Base-by-base conservation (phyloP, 345 rosid genomes). In the Theobroma cacao region DNA sequence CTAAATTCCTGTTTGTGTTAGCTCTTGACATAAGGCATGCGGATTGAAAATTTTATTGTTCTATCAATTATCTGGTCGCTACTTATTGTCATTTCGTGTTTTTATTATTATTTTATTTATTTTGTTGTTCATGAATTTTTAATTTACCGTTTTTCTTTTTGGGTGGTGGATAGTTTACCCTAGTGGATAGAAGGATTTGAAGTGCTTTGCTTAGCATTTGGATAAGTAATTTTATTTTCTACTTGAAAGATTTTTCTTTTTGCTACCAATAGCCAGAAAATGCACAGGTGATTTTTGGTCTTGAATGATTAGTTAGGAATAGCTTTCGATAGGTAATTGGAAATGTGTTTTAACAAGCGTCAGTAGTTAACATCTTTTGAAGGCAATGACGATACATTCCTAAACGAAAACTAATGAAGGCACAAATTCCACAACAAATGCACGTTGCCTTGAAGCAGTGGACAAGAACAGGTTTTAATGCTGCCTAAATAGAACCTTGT, bases 141-240 rank as follows among this genome's bases (percentile, higher is more conserved):
- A 2, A 15, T 33, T 4, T 4, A 50, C 24, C 18, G 14, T 12
- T 33, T 31, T 20, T 60, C 13, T 50, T 72, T 31, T 40, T 72
- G 30, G 61, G 61, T 72, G 43, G 75, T 11, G 12, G 75, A 72
- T 52, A 33, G 62, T 53, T 72, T 52, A 52, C 36, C 75, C 75
- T 52, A 33, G 30, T 52, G 45, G 45, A 33, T 52, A 53, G 62
- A 34, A 31, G 33, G n/a, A 20, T 50, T 52, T n/a, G 5, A 62
- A 72, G n/a, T 52, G 33, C 17, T 72, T 50, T 33, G 75, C 30
- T 72, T 72, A 33, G 61, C 43, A 18, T 70, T 71, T 52, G 28
- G n/a, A 31, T 50, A 33, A 52, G 26, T 18, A 0, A 8, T 43
- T 12, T 64, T 34, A 0, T 8, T 20, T n/a, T 18, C 14, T 68